Evolutionary conservation across 805 yeast species (phyloP), one percentile per base, ranked within the genome.

Genomic region (Kuraishia hungarica): DNA sequence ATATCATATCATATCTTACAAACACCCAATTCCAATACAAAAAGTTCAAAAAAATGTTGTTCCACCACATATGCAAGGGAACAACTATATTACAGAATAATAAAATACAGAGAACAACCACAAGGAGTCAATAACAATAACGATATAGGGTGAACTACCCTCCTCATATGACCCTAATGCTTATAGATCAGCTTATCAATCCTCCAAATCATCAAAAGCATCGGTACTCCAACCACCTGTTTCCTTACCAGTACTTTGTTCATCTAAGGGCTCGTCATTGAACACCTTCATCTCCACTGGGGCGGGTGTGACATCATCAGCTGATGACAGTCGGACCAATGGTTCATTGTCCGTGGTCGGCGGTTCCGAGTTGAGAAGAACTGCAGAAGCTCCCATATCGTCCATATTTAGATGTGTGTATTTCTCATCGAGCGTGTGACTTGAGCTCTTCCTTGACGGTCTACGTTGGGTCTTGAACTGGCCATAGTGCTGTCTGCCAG

Each of bases 401-500:
- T 35, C 43, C 43, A 35, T 35, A 15, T 15, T 35, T 4, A 35
- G n/a, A 35, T 35, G 8, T 7, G 43, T 35, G 17, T 35, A 35
- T 15, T 35, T 35, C 8, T 35, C 43, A 35, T 35, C 43, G n/a
- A 35, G 43, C 43, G 43, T 35, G n/a, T 35, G 20, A 43, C 29
- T 22, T 7, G 48, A 50, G 19, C 43, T 24, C 19, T 52, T 52
- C 39, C 29, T 52, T 15, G 43, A 35, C 17, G 43, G 43, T 35
- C 43, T 35, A 20, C 57, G 64, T n/a, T 59, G 62, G 21, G 55
- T 59, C 3, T 58, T 51, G 52, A 62, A 66, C 35, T 64, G 60
- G 17, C 68, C 65, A 51, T 67, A 66, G 5, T 66, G 59, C 51
- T 64, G 66, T 24, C 71, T 57, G 21, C 59, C 59, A 1, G 71